These are phyloP conservation scores for Chloroidium sp. DNA, from an alignment of 163 green algal species.

Conservation along the genomic window DNA sequence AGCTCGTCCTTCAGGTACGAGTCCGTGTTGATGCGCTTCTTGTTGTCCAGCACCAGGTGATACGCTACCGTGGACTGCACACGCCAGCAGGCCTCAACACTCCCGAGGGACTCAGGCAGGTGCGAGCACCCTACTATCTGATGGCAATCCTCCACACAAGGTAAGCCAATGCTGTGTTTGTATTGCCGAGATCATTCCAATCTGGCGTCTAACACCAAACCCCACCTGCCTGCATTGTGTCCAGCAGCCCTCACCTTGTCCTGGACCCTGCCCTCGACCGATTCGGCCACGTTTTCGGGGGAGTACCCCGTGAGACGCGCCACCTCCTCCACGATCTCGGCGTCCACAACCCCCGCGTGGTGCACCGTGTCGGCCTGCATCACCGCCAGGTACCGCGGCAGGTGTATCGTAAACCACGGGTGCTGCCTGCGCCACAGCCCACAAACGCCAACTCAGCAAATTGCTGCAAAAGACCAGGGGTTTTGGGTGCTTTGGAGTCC, in stretches of 20 bases:
- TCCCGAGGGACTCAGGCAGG: no score
- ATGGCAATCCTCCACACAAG: no score
- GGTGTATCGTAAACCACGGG: slow-evolving; percentile 89
- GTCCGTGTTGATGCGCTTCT: slow-evolving; percentile 29
- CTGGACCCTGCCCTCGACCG: slow-evolving; percentile 54
- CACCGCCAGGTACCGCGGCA: slow-evolving; percentile 93
- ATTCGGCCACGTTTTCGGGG: slow-evolving; percentile 55
- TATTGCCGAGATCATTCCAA: no score
- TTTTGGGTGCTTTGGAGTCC: not conserved
- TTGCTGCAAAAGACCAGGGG: not conserved
- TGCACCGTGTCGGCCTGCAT: slow-evolving; percentile 72
- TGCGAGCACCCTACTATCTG: no score
- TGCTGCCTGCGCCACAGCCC: slow-evolving; percentile 55
- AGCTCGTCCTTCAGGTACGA: slow-evolving; percentile 72
- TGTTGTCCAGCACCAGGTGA: slow-evolving; percentile 90
- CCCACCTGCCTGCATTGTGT: not conserved
- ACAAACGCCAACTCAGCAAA: no score
- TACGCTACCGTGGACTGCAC: slow-evolving; percentile 90
- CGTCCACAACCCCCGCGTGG: slow-evolving; percentile 39
- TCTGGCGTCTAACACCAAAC: no score
- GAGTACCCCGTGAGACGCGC: slow-evolving; percentile 49
- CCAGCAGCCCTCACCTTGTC: slow-evolving; percentile 55
- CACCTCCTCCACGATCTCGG: slow-evolving; percentile 72
- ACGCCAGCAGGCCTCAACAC: not conserved
- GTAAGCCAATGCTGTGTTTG: no score